phyloP scores from a whole-genome alignment of 441 rosid species.

The Geranium incanum region DNA sequence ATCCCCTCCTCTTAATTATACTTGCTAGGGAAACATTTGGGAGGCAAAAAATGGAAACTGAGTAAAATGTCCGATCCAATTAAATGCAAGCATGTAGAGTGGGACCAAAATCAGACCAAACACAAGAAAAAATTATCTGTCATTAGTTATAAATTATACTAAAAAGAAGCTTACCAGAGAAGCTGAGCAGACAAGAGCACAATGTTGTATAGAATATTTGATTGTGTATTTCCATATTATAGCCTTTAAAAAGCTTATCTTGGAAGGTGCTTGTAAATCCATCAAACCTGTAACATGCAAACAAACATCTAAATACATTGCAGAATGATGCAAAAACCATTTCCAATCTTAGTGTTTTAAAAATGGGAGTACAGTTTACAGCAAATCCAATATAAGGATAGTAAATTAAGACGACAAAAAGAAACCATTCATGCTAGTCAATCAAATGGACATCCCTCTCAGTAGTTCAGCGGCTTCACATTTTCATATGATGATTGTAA shows the following conservation, averaged over 20 bases:
- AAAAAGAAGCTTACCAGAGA: constrained; percentile 46
- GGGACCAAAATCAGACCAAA: constrained; percentile 4
- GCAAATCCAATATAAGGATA: neutral
- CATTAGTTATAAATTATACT: constrained; percentile 8
- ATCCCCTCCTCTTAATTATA: neutral
- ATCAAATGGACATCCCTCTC: neutral
- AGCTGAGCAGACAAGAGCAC: constrained; percentile 80
- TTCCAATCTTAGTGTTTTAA: constrained; percentile 10
- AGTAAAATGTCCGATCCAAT: neutral
- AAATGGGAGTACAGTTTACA: neutral
- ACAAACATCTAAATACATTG: constrained; percentile 14
- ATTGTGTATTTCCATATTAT: constrained; percentile 92
- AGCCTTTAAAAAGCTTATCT: constrained; percentile 90
- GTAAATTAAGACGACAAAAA: neutral
- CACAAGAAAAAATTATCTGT: constrained; percentile 8
- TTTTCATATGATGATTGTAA: neutral
- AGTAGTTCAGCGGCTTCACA: neutral
- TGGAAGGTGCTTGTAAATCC: constrained; percentile 98
- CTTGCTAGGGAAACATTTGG: constrained; percentile 2
- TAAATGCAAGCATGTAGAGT: neutral
- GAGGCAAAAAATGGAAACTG: neutral
- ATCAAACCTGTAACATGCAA: constrained; percentile 56
- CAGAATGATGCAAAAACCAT: neutral
- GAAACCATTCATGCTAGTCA: neutral
- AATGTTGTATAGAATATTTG: constrained; percentile 92